These are phyloP conservation scores for Claviceps cyperi DNA, from an alignment of 2,329 filamentous ascomycete genomes.

Conservation along the genomic window DNA sequence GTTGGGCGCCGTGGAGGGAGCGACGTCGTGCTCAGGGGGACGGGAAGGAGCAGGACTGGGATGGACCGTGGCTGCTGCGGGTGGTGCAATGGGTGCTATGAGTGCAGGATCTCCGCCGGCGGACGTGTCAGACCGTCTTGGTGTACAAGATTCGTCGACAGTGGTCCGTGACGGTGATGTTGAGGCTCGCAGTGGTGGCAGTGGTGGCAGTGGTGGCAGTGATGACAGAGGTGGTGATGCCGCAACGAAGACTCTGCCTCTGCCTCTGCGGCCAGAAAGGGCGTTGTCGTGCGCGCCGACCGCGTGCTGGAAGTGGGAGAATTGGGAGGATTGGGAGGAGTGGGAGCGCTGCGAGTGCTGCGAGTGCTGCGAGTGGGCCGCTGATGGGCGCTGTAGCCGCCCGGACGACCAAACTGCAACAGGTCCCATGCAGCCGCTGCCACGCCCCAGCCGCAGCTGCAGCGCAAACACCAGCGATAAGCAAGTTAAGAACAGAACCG, in stretches of 20 bases:
- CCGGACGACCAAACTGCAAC: constrained; percentile 4
- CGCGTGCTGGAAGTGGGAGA: too few relatives aligned
- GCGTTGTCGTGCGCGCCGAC: neutral
- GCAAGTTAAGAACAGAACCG: too few relatives aligned
- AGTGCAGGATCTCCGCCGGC: too few relatives aligned
- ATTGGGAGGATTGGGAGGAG: neutral
- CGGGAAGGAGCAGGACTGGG: neutral
- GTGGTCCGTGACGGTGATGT: neutral
- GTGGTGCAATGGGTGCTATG: neutral
- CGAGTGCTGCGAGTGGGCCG: neutral
- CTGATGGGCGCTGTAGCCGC: neutral
- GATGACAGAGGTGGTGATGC: neutral
- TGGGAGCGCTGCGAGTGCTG: neutral
- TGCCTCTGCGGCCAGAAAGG: neutral
- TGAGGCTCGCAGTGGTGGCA: neutral
- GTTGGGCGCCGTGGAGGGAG: constrained; percentile 35
- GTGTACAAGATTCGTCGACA: neutral
- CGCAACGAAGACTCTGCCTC: neutral
- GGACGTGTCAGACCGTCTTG: neutral
- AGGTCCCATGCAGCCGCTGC: neutral
- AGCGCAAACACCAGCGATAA: neutral
- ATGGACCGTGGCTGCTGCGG: neutral
- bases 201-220: neutral
- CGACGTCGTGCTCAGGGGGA: constrained; percentile 19
- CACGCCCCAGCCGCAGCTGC: neutral